Evolutionary conservation across 805 yeast species (phyloP), one percentile per base, ranked within the genome.

Genomic region (Schwanniomyces sp.): DNA sequence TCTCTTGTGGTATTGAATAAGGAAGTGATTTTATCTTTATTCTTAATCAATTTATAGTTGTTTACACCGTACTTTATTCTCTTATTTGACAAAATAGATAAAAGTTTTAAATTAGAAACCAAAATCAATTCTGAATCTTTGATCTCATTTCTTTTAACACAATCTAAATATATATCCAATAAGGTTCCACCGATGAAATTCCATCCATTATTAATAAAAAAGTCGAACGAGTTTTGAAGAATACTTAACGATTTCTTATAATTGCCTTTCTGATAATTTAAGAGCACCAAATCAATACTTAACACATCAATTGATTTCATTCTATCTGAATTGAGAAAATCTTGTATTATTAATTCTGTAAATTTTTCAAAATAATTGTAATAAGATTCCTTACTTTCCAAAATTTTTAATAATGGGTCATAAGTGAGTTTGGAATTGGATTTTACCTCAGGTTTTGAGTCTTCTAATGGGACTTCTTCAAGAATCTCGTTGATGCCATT

Each of bases 161-260:
- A 89, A 34, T 82, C 81, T 26, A 88, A 75, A 58, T 85, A 90
- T 1, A 84, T 70, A 53, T 81, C 82, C 34, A 89, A 71, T 14
- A 92, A 65, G n/a, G 77, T 66, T 5, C 81, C 75, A 1, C 95
- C 88, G 58, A 90, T 80, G 40, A 70, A 64, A 43, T 79, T 79
- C 97, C 97, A 91, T 1, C 91, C 89, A 41, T 84, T 80, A 16
- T 75, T 66, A 7, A 79, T 75, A 57, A 87, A 91, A 46, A 81
- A 81, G 34, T 79, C 81, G 41, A 88, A 88, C 2, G 94, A 83
- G 7, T 83, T 80, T 34, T 81, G 80, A 10, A 92, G 69, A 2
- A 88, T 80, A 5, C 77, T 69, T 12, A 82, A 77, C 1, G 96
- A 85, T 39, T 78, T 76, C 32, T 75, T 74, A 54, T 80, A 85